A percentile compares a stretch with the other conserved stretches of the same genome.
Conservation (phyloP, 2,329 filamentous ascomycete genomes). For the Trichoderma citrinoviride region DNA sequence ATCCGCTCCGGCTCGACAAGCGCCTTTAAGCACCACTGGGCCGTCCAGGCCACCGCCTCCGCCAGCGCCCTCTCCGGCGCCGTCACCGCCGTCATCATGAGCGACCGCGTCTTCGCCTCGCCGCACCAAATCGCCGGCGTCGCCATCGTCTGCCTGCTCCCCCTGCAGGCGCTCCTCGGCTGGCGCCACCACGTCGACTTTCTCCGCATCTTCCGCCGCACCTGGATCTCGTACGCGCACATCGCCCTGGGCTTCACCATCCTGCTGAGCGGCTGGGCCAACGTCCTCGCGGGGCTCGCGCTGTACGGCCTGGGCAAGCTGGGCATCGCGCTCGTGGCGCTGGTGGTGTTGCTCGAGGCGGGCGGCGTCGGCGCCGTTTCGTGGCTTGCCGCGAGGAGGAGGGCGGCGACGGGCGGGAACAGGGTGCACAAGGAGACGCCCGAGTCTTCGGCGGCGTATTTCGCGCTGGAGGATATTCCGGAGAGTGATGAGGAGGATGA, state of each 20-base stretch:
- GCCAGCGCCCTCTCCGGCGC: conserved; percentile 14
- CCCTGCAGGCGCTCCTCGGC: conserved; percentile 22
- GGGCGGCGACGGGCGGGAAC: neutral
- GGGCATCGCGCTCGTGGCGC: neutral
- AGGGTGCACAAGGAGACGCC: conserved; percentile 11
- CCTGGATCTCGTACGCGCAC: conserved; percentile 25
- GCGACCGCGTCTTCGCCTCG: conserved; percentile 8
- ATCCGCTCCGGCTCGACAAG: conserved; percentile 23
- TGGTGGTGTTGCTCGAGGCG: conserved; percentile 8
- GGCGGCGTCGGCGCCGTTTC: neutral
- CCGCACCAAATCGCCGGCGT: conserved; percentile 25
- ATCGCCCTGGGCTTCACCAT: conserved; percentile 22
- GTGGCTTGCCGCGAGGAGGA: neutral
- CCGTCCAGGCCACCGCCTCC: conserved; percentile 21
- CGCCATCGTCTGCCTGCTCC: conserved; percentile 15
- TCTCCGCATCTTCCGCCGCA: conserved; percentile 25
- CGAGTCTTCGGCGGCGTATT: conserved; percentile 19
- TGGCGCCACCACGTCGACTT: conserved; percentile 27
- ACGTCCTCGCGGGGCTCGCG: conserved; percentile 16
- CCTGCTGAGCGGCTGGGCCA: conserved; percentile 22
- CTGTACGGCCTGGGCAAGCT: conserved; percentile 18
- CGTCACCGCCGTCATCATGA: conserved; percentile 7
- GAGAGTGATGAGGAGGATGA: conserved; percentile 22
- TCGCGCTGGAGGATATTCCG: conserved; percentile 18
- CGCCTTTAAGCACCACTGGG: conserved; percentile 26